Conservation (phyloP, 768 basidiomycete species). For the Amanita polypyramis region DNA sequence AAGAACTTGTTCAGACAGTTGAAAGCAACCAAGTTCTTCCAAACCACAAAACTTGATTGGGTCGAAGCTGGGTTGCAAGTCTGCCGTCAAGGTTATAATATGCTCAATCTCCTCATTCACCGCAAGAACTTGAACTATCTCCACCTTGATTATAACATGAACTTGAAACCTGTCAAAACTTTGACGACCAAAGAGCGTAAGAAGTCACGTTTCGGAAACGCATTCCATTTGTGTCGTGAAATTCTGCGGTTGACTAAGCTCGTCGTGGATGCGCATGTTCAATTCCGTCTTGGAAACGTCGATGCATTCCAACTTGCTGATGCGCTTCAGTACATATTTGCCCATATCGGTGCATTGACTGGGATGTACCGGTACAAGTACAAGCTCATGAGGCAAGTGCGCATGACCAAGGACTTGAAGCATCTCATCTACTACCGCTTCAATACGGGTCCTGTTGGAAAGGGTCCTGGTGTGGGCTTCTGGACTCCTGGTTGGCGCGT, state of each 20-base stretch:
- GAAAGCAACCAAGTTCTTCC: slow-evolving; percentile 99
- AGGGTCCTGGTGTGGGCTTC: slow-evolving; percentile 98
- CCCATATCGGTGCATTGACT: slow-evolving; percentile 93
- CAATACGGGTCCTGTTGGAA: slow-evolving; percentile 99
- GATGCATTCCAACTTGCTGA: slow-evolving; percentile 99
- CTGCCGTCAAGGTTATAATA: slow-evolving; percentile 98
- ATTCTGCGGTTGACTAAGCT: slow-evolving; percentile 96
- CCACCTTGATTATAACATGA: slow-evolving; percentile 97
- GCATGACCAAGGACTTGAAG: slow-evolving; percentile 99
- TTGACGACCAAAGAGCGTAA: slow-evolving; percentile 99
- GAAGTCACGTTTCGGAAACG: slow-evolving; percentile 99
- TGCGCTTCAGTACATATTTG: slow-evolving; percentile 95
- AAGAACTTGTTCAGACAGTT: slow-evolving; percentile 93
- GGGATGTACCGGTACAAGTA: slow-evolving; percentile 99
- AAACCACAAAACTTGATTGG: slow-evolving; percentile 96
- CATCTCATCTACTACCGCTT: slow-evolving; percentile 98
- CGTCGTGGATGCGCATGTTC: slow-evolving; percentile 97
- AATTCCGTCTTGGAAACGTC: slow-evolving; percentile 96
- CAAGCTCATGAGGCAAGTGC: slow-evolving; percentile 99
- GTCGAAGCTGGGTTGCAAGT: slow-evolving; percentile 98
- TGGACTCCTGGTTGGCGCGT: slow-evolving; percentile 99
- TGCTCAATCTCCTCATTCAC: slow-evolving; percentile 97
- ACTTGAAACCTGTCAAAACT: slow-evolving; percentile 95
- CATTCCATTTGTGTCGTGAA: slow-evolving; percentile 96
- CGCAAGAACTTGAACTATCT: slow-evolving; percentile 96